Percentiles rank a stretch among this genome's conserved stretches.
phyloP scores from a whole-genome alignment of 768 basidiomycete genomes.

The Gyrodon lividus region DNA sequence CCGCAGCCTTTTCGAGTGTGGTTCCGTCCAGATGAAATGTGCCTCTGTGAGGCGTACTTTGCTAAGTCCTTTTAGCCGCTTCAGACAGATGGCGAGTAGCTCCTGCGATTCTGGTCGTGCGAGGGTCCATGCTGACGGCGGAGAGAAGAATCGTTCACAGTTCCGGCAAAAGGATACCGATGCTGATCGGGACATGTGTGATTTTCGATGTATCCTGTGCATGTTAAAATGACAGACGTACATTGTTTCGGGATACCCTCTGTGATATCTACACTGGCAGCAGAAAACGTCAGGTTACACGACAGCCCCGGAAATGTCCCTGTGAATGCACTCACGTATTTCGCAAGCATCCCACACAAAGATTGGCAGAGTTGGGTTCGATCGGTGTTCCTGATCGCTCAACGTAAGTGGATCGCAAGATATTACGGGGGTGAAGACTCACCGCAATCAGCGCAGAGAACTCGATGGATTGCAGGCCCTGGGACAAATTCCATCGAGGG shows the following conservation, averaged over 20 bases:
- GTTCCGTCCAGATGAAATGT: constrained; percentile 99
- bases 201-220: neutral
- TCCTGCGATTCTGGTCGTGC: constrained; percentile 91
- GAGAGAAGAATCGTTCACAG: constrained; percentile 93
- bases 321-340: constrained; percentile 61
- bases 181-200: constrained; percentile 42
- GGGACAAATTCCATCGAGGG: constrained; percentile 74
- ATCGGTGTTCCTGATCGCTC: constrained; percentile 68
- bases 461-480: constrained; percentile 72
- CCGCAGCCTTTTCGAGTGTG: constrained; percentile 89
- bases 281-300: neutral
- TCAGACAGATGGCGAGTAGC: constrained; percentile 89
- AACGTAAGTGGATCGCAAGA: constrained; percentile 2
- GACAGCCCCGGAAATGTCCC: neutral
- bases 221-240: constrained; percentile 27
- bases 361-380: constrained; percentile 88
- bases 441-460: constrained; percentile 91
- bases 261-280: constrained; percentile 84
- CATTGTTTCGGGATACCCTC: constrained; percentile 97
- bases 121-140: constrained; percentile 82
- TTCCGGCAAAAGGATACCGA: constrained; percentile 92
- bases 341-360: constrained; percentile 84
- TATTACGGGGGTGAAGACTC: constrained; percentile 16
- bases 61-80: constrained; percentile 89
- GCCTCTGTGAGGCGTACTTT: constrained; percentile 98